Conservation (phyloP, 108 stramenopile genomes). For the Skeletonema tropicum region DNA sequence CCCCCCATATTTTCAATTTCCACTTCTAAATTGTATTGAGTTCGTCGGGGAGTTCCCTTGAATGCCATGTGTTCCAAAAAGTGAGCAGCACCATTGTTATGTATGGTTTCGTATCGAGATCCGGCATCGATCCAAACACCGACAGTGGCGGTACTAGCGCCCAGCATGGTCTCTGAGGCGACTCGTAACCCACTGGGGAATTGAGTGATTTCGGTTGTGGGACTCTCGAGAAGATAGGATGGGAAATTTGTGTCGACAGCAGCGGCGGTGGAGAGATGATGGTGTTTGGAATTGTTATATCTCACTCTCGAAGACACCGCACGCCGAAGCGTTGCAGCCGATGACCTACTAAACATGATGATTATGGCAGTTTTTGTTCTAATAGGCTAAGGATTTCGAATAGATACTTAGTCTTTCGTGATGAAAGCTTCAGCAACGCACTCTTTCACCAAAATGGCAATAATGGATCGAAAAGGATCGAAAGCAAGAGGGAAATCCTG, state of each 20-base stretch:
- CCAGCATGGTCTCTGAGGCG: slow-evolving; percentile 85
- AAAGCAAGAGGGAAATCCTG: too few relatives aligned
- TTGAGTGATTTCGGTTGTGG: slow-evolving; percentile 82
- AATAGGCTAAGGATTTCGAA: too few relatives aligned
- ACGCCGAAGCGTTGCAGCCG: not conserved
- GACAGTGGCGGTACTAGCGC: slow-evolving; percentile 83
- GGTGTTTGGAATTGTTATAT: not conserved
- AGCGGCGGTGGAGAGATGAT: slow-evolving; percentile 31
- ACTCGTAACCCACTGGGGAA: slow-evolving; percentile 88
- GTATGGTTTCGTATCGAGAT: slow-evolving; percentile 94
- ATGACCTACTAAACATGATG: not conserved
- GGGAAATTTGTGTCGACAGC: slow-evolving; percentile 58
- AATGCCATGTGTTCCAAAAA: slow-evolving; percentile 99
- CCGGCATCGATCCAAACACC: slow-evolving; percentile 93
- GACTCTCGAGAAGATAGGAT: slow-evolving; percentile 83
- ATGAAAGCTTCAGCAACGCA: too few relatives aligned
- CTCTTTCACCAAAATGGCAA: too few relatives aligned
- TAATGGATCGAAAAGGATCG: too few relatives aligned
- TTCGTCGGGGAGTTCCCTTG: slow-evolving; percentile 94
- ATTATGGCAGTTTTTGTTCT: too few relatives aligned
- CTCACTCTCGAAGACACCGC: not conserved
- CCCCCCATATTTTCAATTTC: slow-evolving; percentile 99
- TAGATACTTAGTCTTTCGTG: too few relatives aligned
- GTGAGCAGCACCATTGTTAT: slow-evolving; percentile 99
- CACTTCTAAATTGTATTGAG: slow-evolving; percentile 94